Percentiles rank a stretch among this genome's conserved stretches.
phyloP scores from a whole-genome alignment of 164 flowering plant species.

The Vitis cinerea region DNA sequence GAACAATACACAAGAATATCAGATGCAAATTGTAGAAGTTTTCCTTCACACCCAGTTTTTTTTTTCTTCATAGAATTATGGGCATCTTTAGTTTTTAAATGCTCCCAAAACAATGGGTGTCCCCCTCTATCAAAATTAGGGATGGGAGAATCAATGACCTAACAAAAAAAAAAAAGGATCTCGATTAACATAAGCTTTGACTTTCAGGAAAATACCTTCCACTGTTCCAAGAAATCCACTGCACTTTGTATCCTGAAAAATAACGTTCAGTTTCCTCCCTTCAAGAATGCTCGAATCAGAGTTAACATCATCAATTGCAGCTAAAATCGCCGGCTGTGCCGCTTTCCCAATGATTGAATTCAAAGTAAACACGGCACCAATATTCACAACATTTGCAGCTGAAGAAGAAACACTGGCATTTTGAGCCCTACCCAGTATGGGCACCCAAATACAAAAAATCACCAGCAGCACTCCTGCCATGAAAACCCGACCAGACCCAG shows the following conservation, averaged over 20 bases:
- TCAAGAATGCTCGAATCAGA: conserved; percentile 52
- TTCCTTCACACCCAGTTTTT: too few relatives aligned
- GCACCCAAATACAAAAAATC: conserved; percentile 19
- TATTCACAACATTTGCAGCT: conserved; percentile 47
- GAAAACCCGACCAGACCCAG: conserved; percentile 3
- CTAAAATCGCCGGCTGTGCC: conserved; percentile 54
- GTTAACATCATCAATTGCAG: conserved; percentile 79
- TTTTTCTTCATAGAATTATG: too few relatives aligned
- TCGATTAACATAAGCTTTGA: background rate
- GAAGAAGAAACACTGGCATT: conserved; percentile 26
- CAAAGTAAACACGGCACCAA: conserved; percentile 64
- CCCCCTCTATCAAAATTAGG: background rate
- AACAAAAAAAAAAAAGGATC: background rate
- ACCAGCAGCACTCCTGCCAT: conserved; percentile 20
- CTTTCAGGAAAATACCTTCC: conserved; percentile 48
- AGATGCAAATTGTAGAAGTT: too few relatives aligned
- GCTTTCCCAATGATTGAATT: conserved; percentile 68
- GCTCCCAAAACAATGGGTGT: background rate
- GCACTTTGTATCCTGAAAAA: conserved; percentile 61
- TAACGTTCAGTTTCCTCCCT: conserved; percentile 43
- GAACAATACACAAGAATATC: background rate
- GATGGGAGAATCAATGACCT: background rate
- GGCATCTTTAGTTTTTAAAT: too few relatives aligned
- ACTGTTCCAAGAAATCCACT: conserved; percentile 75
- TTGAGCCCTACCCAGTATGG: conserved; percentile 19